Percentiles rank a stretch among this genome's conserved stretches.
Conservation (phyloP, 495 filamentous ascomycete genomes). For the Penicillium lagena region DNA sequence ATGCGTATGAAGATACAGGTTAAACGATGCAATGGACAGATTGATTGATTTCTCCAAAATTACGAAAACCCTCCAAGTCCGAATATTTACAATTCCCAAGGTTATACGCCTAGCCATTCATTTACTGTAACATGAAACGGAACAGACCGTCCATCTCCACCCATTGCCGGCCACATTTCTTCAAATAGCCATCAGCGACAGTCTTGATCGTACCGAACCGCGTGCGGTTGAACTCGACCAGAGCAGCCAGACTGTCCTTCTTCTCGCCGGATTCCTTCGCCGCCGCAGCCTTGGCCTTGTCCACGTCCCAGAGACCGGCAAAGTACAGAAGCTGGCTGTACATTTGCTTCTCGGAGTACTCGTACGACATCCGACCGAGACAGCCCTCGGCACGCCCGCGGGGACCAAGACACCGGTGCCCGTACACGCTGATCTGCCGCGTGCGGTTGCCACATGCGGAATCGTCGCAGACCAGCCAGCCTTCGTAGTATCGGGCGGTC, state of each 20-base stretch:
- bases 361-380: conserved; percentile 81
- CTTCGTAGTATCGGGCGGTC: conserved; percentile 82
- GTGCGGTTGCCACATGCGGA: conserved; percentile 79
- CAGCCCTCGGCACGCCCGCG: conserved; percentile 76
- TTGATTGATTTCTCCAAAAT: conserved; percentile 5
- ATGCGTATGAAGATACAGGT: too few species aligned
- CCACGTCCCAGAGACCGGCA: conserved; percentile 78
- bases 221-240: conserved; percentile 72
- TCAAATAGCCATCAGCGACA: conserved; percentile 81
- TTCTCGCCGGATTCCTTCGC: conserved; percentile 38
- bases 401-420: conserved; percentile 81
- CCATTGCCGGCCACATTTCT: conserved; percentile 91
- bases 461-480: conserved; percentile 87
- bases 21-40: conserved; percentile 4
- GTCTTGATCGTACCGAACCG: conserved; percentile 69
- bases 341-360: conserved; percentile 78
- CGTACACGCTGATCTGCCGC: conserved; percentile 86
- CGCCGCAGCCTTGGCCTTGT: conserved; percentile 59
- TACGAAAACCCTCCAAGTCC: conserved; percentile 4
- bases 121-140: conserved; percentile 51
- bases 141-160: conserved; percentile 95
- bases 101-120: conserved; percentile 12
- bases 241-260: conserved; percentile 57
- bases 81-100: conserved; percentile 18
- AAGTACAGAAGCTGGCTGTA: conserved; percentile 96